Evolutionary conservation across 2,329 filamentous ascomycete species (phyloP).

Genomic region (Nothomitra cinnamomea): DNA sequence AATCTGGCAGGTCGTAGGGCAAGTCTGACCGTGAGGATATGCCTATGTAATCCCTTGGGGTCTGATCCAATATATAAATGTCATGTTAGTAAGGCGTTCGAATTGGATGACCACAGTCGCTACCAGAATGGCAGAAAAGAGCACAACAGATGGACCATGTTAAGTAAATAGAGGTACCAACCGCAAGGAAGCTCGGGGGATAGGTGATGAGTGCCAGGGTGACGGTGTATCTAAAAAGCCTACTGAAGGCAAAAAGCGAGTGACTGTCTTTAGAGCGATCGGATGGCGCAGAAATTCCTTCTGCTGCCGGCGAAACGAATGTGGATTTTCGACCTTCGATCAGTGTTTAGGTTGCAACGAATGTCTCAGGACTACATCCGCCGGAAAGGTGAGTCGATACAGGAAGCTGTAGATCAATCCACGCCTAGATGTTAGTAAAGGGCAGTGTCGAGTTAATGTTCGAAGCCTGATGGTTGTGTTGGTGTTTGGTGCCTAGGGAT

Average conservation of each 20-base stretch:
- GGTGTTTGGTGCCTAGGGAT: background rate
- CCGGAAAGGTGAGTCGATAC: background rate
- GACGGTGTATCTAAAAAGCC: slow-evolving; percentile 1
- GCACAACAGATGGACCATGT: background rate
- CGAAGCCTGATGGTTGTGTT: background rate
- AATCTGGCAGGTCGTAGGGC: slow-evolving; percentile 19
- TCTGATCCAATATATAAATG: background rate
- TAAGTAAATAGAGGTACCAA: background rate
- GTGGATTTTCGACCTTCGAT: background rate
- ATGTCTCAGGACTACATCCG: background rate
- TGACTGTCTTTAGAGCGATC: background rate
- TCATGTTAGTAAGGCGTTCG: background rate
- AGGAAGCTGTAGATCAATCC: background rate
- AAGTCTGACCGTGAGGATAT: background rate
- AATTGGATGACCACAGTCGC: background rate
- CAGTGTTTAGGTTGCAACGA: background rate
- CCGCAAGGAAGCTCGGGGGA: background rate
- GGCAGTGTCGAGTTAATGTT: background rate
- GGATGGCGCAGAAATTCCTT: slow-evolving; percentile 1
- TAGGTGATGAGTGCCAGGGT: background rate
- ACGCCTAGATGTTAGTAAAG: background rate
- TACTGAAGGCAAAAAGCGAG: background rate
- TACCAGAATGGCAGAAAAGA: too few species aligned
- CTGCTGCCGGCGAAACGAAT: background rate
- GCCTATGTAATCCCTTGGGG: background rate